phyloP scores from a whole-genome alignment of 2,329 filamentous ascomycete genomes.

The Colletotrichum graminicola region DNA sequence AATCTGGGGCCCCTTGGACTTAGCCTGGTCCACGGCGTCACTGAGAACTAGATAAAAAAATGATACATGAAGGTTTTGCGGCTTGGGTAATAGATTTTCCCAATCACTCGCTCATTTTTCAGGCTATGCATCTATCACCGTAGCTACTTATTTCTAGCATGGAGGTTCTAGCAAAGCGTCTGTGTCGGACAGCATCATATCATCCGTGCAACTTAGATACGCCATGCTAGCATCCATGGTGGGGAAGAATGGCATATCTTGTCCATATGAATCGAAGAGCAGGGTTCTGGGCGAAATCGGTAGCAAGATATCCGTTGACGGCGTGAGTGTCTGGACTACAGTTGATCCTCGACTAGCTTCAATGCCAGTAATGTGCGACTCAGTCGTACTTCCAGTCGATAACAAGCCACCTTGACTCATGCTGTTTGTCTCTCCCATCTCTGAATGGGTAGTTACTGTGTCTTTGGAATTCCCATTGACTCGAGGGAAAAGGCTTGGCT shows the following conservation, averaged over 20 bases:
- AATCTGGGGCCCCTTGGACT: too few relatives aligned
- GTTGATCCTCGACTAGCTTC: conserved; percentile 25
- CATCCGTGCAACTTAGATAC: conserved; percentile 28
- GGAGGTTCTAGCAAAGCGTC: conserved; percentile 22
- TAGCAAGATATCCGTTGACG: conserved; percentile 40
- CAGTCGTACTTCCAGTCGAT: conserved; percentile 13
- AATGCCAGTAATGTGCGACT: background rate
- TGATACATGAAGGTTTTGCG: background rate
- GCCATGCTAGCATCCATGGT: conserved; percentile 44
- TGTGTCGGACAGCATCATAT: conserved; percentile 23
- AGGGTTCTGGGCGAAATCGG: conserved; percentile 44
- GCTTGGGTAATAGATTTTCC: background rate
- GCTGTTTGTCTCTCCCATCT: background rate
- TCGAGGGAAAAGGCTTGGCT: background rate
- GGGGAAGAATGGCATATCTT: conserved; percentile 44
- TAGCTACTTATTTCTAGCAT: background rate
- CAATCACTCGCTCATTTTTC: background rate
- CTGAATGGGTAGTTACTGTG: background rate
- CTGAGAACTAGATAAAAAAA: too few relatives aligned
- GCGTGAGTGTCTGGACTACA: conserved; percentile 36
- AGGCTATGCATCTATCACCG: background rate
- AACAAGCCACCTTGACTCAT: conserved; percentile 18
- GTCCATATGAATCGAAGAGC: conserved; percentile 44
- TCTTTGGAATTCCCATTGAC: background rate
- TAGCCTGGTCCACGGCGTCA: too few relatives aligned